Percentiles rank a stretch among this genome's conserved stretches.
Conservation (phyloP, 768 basidiomycete species). For the Punctularia strigosozonata region DNA sequence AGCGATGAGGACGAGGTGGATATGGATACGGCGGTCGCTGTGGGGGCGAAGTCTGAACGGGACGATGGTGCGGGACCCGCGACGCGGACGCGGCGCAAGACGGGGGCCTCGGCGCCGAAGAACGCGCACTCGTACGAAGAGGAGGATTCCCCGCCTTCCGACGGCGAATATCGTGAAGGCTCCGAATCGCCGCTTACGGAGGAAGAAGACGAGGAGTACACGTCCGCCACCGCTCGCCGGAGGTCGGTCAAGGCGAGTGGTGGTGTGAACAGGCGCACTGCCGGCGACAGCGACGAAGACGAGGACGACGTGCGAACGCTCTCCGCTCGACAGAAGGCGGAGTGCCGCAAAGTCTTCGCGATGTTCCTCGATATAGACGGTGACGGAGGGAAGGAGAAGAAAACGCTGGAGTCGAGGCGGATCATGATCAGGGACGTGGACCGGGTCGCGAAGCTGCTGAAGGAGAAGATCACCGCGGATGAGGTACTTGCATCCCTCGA, state of each 20-base stretch:
- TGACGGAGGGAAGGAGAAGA: constrained; percentile 14
- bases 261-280: background rate
- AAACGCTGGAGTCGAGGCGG: constrained; percentile 35
- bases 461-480: constrained; percentile 63
- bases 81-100: no score
- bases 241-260: constrained; percentile 3
- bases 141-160: constrained; percentile 14
- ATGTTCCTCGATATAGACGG: constrained; percentile 53
- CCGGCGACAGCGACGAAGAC: background rate
- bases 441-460: constrained; percentile 45
- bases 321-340: constrained; percentile 39
- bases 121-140: no score
- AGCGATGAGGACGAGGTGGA: constrained; percentile 16
- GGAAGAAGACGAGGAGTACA: constrained; percentile 16
- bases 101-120: no score
- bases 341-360: constrained; percentile 47
- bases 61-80: constrained; percentile 16
- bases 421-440: constrained; percentile 61
- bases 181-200: constrained; percentile 10
- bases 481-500: constrained; percentile 32
- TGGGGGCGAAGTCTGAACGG: constrained; percentile 7
- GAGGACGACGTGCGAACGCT: constrained; percentile 14
- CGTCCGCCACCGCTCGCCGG: constrained; percentile 9
- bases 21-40: constrained; percentile 7
- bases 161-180: constrained; percentile 16